These are phyloP conservation scores for Drechslerella stenobrocha DNA, from an alignment of 2,329 filamentous ascomycete species.

Conservation along the genomic window DNA sequence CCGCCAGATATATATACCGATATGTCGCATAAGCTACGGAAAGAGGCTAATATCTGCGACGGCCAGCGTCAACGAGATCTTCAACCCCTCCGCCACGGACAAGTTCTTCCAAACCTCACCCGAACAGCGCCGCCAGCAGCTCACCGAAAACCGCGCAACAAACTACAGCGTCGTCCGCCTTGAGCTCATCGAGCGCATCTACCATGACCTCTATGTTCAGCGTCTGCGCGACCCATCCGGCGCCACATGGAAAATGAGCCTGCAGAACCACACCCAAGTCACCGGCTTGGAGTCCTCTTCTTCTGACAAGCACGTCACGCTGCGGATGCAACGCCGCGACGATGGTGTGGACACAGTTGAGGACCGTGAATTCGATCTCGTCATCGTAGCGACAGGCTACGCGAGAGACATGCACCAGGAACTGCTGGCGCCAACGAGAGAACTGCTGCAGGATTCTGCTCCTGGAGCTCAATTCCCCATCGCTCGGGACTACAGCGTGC, in stretches of 20 bases:
- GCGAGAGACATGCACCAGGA: conserved; percentile 74
- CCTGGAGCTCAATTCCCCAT: conserved; percentile 67
- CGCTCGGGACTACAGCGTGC: conserved; percentile 74
- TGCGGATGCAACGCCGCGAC: conserved; percentile 62
- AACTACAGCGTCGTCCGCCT: conserved; percentile 95
- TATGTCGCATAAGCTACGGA: conserved; percentile 3
- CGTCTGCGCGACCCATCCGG: conserved; percentile 72
- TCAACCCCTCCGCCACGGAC: conserved; percentile 84
- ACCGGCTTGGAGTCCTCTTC: conserved; percentile 63
- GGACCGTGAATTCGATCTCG: conserved; percentile 69
- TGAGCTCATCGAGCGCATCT: conserved; percentile 85
- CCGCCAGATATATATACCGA: no score
- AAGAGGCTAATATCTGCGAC: no score
- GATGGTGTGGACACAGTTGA: conserved; percentile 56
- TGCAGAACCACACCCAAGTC: conserved; percentile 71
- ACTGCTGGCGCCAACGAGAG: conserved; percentile 69
- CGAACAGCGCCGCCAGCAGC: conserved; percentile 64
- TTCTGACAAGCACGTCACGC: conserved; percentile 57
- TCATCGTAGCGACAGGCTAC: conserved; percentile 89
- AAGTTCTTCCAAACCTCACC: conserved; percentile 70
- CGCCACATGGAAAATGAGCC: conserved; percentile 76
- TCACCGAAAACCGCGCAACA: conserved; percentile 75
- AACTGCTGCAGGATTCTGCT: conserved; percentile 63
- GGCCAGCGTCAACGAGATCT: conserved; percentile 90
- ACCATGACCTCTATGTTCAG: conserved; percentile 85